Conservation (phyloP, 129 eudicot species). For the Lactuca sativa region DNA sequence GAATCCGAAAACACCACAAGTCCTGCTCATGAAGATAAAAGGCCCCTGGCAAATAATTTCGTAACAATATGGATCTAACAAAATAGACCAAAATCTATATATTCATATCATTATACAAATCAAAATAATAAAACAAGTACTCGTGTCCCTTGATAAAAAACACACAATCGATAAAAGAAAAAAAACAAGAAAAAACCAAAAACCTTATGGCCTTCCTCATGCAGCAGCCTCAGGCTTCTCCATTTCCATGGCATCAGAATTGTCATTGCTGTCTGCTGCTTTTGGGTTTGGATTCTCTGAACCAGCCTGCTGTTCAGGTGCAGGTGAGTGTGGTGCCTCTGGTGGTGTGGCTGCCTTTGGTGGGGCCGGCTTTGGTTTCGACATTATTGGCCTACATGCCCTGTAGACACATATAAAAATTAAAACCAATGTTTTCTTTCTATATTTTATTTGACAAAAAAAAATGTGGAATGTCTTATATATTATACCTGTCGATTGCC, state of each 20-base stretch:
- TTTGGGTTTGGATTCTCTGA: slow-evolving; percentile 20
- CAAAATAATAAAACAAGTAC: neutral
- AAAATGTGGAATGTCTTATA: too few relatives aligned
- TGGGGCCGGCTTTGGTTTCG: slow-evolving; percentile 58
- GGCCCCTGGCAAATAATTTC: neutral
- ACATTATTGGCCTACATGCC: slow-evolving; percentile 75
- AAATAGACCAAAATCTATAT: neutral
- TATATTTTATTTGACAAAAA: neutral
- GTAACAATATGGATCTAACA: neutral
- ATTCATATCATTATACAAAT: neutral
- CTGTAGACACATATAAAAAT: slow-evolving; percentile 30
- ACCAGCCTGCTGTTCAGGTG: slow-evolving; percentile 40
- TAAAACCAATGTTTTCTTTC: too few relatives aligned
- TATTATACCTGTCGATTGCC: slow-evolving; percentile 64
- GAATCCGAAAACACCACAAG: neutral
- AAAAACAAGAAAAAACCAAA: too few relatives aligned
- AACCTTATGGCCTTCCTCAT: slow-evolving; percentile 8
- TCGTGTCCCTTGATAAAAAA: neutral
- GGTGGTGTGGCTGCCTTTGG: slow-evolving; percentile 70
- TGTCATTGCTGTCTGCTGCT: slow-evolving; percentile 18
- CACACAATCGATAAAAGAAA: neutral
- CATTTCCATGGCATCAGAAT: slow-evolving; percentile 58
- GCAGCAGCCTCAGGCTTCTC: slow-evolving; percentile 53
- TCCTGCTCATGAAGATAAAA: neutral
- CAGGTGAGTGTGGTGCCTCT: slow-evolving; percentile 47